Base-by-base conservation (phyloP, 1,139 yeast genomes). In the Citeromyces hawaiiensis region DNA sequence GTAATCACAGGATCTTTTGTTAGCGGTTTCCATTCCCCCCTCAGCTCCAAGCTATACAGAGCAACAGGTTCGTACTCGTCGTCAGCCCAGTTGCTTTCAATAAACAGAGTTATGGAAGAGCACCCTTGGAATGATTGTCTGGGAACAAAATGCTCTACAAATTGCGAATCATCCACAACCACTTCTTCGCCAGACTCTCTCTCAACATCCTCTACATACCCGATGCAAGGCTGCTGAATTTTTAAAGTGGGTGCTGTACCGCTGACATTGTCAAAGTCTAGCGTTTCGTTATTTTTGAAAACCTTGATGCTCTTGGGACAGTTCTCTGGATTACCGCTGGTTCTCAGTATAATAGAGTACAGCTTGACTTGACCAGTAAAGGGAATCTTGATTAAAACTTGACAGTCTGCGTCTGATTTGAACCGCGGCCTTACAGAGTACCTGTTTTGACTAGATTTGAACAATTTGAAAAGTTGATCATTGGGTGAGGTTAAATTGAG, bases 91-190 rank as follows among this genome's bases (percentile, higher is more conserved):
- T 80, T 77, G 46, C 73, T 70, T 48, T 81, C 76, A 27, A 87
- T 59, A 50, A 80, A 82, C 1, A 88, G 38, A 0, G 93, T 72
- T 44, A 88, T 53, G 21, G 76, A 74, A 17, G 74, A 73, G 19
- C 83, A 75, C 38, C 85, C 83, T 29, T 85, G 74, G 57, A 87
- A 87, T 30, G 64, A 60, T 40, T 80, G 79, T 18, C 96, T 64
- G 18, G 94, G 94, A 38, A 88, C 61, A 42, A 72, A 76, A 55
- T 86, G 94, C 57, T 91, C 97, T 0, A 82, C 86, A 51, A 87
- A 81, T 23, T 78, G 79, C 21, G 49, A 46, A 15, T 70, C 76
- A 37, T 64, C 68, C 9, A 50, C 57, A 3, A 54, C 59, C 36
- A 61, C 61, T 4, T 40, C 38, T 15, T 47, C 47, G 10, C 41